Conservation (phyloP, 768 basidiomycete genomes). For the Tulasnella sp. region DNA sequence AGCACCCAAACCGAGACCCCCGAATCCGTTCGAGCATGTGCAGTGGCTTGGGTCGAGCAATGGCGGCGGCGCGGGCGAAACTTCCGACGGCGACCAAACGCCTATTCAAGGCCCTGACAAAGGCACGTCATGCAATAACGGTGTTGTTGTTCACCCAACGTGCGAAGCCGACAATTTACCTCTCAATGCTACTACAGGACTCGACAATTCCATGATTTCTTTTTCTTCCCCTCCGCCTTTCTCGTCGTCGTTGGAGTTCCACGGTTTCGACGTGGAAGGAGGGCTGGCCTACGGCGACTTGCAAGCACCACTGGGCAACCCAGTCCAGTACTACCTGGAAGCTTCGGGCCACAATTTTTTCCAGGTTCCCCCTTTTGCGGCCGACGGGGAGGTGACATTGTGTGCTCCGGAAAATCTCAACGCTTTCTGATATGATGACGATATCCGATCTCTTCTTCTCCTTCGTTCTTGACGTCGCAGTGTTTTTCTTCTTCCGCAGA, state of each 20-base stretch:
- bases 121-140: neutral
- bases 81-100: neutral
- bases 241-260: neutral
- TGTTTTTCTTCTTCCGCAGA: neutral
- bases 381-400: neutral
- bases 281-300: neutral
- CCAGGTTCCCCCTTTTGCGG: neutral
- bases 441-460: neutral
- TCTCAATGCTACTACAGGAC: slow-evolving; percentile 3
- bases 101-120: neutral
- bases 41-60: neutral
- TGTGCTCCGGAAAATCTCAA: neutral
- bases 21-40: neutral
- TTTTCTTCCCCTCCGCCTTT: neutral
- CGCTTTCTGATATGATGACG: neutral
- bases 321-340: neutral
- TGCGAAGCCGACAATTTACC: neutral
- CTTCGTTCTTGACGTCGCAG: neutral
- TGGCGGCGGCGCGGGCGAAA: neutral
- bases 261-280: neutral
- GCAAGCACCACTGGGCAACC: neutral
- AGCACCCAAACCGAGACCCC: neutral
- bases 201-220: neutral
- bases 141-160: neutral
- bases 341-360: neutral